phyloP scores from a whole-genome alignment of 2,329 filamentous ascomycete species.

The Neonectria faginata region DNA sequence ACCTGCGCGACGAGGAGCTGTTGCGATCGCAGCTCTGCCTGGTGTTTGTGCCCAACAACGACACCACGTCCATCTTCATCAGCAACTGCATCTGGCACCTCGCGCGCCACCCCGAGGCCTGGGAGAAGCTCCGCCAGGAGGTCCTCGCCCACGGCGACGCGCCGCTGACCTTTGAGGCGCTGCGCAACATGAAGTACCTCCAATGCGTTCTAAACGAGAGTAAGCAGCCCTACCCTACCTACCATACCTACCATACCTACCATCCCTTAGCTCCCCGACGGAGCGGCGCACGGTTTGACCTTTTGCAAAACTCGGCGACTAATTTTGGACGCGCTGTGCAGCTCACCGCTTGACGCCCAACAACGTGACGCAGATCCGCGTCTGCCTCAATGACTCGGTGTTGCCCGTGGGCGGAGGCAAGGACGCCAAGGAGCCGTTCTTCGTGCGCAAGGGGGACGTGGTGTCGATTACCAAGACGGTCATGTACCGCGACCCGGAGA shows the following conservation, averaged over 20 bases:
- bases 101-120: slow-evolving; percentile 29
- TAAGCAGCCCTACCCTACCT: slow-evolving; percentile 15
- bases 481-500: slow-evolving; percentile 52
- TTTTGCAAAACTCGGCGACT: background rate
- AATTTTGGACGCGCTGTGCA: background rate
- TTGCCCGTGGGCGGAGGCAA: slow-evolving; percentile 64
- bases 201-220: slow-evolving; percentile 33
- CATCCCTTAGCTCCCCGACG: background rate
- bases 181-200: slow-evolving; percentile 33
- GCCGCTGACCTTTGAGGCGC: slow-evolving; percentile 34
- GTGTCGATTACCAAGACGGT: slow-evolving; percentile 57
- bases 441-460: slow-evolving; percentile 60
- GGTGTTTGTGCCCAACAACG: slow-evolving; percentile 35
- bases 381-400: slow-evolving; percentile 54
- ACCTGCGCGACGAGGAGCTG: slow-evolving; percentile 24
- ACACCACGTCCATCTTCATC: slow-evolving; percentile 34
- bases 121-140: slow-evolving; percentile 32
- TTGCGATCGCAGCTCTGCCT: slow-evolving; percentile 32
- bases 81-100: slow-evolving; percentile 31
- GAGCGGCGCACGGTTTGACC: background rate
- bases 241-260: background rate
- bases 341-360: slow-evolving; percentile 32
- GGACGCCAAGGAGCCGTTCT: slow-evolving; percentile 59
- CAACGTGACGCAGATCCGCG: slow-evolving; percentile 32
- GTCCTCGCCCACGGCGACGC: slow-evolving; percentile 24